Conservation (phyloP, 805 yeast species). For the Candida sakaeoensis region DNA sequence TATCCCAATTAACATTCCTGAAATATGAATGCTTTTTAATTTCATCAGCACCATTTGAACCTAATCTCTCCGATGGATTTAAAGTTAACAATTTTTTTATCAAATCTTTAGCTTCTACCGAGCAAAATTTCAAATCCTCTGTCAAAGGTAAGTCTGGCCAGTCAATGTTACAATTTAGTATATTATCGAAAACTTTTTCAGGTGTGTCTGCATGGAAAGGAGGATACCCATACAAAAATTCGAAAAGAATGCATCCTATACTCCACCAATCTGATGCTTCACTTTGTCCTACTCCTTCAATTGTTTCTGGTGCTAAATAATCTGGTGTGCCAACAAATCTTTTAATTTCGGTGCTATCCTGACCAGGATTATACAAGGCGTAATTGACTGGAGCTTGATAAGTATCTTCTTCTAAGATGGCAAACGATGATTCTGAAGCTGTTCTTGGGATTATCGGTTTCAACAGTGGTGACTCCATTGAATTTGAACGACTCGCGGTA, state of each 20-base stretch:
- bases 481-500: slow-evolving; percentile 36
- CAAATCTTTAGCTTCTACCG: slow-evolving; percentile 70
- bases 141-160: slow-evolving; percentile 75
- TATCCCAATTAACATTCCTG: slow-evolving; percentile 67
- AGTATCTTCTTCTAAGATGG: slow-evolving; percentile 49
- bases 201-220: slow-evolving; percentile 88
- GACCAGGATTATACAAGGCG: slow-evolving; percentile 74
- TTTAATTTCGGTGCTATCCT: slow-evolving; percentile 40
- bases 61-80: slow-evolving; percentile 68
- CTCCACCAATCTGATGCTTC: slow-evolving; percentile 99
- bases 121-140: slow-evolving; percentile 49
- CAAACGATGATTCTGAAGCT: slow-evolving; percentile 56
- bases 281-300: slow-evolving; percentile 77
- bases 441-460: slow-evolving; percentile 47
- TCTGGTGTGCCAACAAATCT: slow-evolving; percentile 97
- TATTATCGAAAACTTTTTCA: slow-evolving; percentile 76
- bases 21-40: slow-evolving; percentile 80
- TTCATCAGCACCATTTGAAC: slow-evolving; percentile 74
- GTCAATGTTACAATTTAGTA: slow-evolving; percentile 65
- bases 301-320: slow-evolving; percentile 95
- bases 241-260: slow-evolving; percentile 91
- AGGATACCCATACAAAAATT: slow-evolving; percentile 87
- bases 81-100: slow-evolving; percentile 58
- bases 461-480: slow-evolving; percentile 46
- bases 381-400: slow-evolving; percentile 25